These are phyloP conservation scores for Pholiota microspora DNA, from an alignment of 768 basidiomycete genomes.

Conservation along the genomic window DNA sequence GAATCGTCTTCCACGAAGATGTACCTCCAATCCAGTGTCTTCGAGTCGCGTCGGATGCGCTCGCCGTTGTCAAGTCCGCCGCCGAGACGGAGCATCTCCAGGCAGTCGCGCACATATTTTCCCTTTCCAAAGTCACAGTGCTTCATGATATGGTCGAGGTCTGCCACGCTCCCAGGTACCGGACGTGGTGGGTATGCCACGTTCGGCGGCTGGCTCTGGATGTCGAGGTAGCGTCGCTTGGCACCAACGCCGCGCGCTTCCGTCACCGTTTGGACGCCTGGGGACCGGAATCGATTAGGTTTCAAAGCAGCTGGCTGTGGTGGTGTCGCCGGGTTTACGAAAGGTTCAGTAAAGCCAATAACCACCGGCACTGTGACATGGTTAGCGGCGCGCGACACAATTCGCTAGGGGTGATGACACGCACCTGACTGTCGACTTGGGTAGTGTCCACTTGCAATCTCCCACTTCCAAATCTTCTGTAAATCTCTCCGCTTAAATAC, in stretches of 20 bases:
- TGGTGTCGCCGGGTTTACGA: conserved; percentile 68
- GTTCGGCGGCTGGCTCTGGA: conserved; percentile 54
- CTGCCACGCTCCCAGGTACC: conserved; percentile 75
- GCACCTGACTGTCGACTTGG: conserved; percentile 70
- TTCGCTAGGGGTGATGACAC: conserved; percentile 23
- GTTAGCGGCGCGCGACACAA: neutral
- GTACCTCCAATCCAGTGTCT: conserved; percentile 76
- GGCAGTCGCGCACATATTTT: conserved; percentile 93
- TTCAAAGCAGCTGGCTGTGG: conserved; percentile 41
- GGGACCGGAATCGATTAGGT: conserved; percentile 49
- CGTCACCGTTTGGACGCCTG: conserved; percentile 37
- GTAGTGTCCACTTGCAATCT: conserved; percentile 86
- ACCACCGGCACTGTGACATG: conserved; percentile 54
- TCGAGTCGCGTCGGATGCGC: conserved; percentile 62
- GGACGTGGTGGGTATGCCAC: conserved; percentile 86
- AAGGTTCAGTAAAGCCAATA: conserved; percentile 53
- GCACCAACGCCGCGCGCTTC: conserved; percentile 69
- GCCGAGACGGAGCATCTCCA: conserved; percentile 85
- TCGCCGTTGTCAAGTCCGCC: conserved; percentile 80
- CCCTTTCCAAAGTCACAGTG: conserved; percentile 78
- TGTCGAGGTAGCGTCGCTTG: conserved; percentile 72
- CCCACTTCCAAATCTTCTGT: conserved; percentile 91
- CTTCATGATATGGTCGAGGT: conserved; percentile 84
- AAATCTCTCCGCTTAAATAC: conserved; percentile 71
- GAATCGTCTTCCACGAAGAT: conserved; percentile 63